Conservation (phyloP, 2,329 filamentous ascomycete species). For the Diaporthe aspalathi region DNA sequence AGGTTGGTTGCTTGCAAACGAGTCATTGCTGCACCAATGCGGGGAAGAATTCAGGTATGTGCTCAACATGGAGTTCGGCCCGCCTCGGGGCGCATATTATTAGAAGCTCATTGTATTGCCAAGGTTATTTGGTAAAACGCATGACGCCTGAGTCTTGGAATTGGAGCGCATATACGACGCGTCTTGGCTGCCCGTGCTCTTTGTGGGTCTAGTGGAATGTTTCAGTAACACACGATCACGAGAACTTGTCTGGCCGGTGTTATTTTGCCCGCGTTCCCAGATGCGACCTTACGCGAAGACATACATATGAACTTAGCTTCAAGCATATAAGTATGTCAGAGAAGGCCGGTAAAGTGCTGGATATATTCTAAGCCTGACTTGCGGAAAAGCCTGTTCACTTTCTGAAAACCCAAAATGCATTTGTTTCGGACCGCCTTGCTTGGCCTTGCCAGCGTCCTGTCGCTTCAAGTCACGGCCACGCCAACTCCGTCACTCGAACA, state of each 20-base stretch:
- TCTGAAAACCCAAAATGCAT: background rate
- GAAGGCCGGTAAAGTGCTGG: no score
- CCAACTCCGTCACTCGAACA: constrained; percentile 13
- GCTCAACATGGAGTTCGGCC: background rate
- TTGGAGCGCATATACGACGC: constrained; percentile 16
- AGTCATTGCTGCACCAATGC: background rate
- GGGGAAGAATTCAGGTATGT: background rate
- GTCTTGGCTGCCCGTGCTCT: constrained; percentile 26
- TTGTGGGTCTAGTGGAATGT: constrained; percentile 3
- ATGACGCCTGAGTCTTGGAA: background rate
- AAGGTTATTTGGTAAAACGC: constrained; percentile 11
- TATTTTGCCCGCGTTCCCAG: background rate
- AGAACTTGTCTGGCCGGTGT: constrained; percentile 5
- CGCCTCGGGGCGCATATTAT: constrained; percentile 7
- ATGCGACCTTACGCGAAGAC: background rate
- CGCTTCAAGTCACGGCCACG: constrained; percentile 15
- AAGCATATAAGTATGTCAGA: background rate
- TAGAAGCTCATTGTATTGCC: constrained; percentile 8
- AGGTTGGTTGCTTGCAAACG: background rate
- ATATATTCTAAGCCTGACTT: background rate
- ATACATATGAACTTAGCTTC: background rate
- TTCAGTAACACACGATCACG: constrained; percentile 24
- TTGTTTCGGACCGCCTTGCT: background rate
- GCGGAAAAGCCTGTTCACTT: background rate
- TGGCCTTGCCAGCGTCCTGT: background rate